Evolutionary conservation across 805 yeast genomes (phyloP), one percentile per base, ranked within the genome.

Genomic region (Candida ulmi): DNA sequence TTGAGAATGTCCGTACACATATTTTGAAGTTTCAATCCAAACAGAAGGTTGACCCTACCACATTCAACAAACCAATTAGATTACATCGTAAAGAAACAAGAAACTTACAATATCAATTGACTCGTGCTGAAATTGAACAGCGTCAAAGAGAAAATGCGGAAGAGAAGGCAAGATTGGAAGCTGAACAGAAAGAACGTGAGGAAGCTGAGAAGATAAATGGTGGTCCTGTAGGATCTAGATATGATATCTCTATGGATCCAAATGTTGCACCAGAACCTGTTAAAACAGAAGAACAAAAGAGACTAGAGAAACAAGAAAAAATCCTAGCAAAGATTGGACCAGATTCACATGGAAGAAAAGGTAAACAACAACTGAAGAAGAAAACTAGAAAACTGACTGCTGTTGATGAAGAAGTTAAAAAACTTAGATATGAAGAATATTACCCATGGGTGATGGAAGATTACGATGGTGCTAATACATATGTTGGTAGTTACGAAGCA

Each of bases 391-490:
- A 90, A 60, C 77, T 88, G 16, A 80, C 75, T 50, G 75, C 82
- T 21, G 78, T 87, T 58, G 88, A 88, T 54, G 98, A 90, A 51
- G 76, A 76, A 8, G 90, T 87, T 44, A 74, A 91, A 46, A 83
- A 79, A 55, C 68, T 93, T 46, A 72, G 98, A 57, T 93, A 91
- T 58, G 99, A 93, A 64, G 99, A 93, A 63, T 87, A 83, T 60
- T 91, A 86, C 54, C 99, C 99, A 0, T 93, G 99, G 99, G 95
- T 93, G 15, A 68, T 93, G 71, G 99, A 93, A 65, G 99, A 93
- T 63, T 91, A 85, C 60, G 96, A 88, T 55, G 96, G 95, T 34
- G 74, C 77, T 44, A 91, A 93, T 57, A 91, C 95, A 0, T 93
- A 87, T 84, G 97, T 90, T 16, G 96, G 98, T 28, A 84, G 82